A percentile compares a stretch with the other conserved stretches of the same genome.
phyloP scores from a whole-genome alignment of 345 rosid species.

The Aquilaria yunnanensis region DNA sequence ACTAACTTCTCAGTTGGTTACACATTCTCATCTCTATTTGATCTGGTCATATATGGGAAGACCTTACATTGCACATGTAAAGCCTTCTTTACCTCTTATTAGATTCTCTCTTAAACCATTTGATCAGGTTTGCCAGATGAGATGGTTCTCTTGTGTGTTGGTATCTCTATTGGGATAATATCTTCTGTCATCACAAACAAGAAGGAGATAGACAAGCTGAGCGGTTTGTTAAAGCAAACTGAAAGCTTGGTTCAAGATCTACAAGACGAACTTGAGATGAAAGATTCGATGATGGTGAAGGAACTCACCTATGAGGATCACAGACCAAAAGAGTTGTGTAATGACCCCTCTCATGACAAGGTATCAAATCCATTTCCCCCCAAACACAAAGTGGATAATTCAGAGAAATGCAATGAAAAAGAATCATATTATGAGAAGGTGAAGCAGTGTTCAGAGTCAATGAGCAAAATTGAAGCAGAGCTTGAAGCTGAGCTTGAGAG shows the following conservation, averaged over 20 bases:
- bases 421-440: conserved; percentile 30
- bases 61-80: too few relatives aligned
- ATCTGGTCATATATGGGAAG: too few relatives aligned
- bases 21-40: too few relatives aligned
- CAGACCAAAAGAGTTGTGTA: conserved; percentile 26
- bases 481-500: conserved; percentile 95
- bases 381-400: conserved; percentile 15
- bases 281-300: conserved; percentile 53
- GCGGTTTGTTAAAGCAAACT: conserved; percentile 45
- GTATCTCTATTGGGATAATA: conserved; percentile 62
- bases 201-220: conserved; percentile 40
- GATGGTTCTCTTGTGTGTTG: conserved; percentile 49
- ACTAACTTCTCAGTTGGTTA: too few relatives aligned
- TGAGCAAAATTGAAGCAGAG: conserved; percentile 88
- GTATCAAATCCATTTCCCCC: conserved; percentile 15
- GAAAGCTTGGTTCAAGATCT: conserved; percentile 71
- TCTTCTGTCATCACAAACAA: conserved; percentile 42
- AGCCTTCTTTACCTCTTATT: too few relatives aligned
- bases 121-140: conserved; percentile 42
- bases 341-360: conserved; percentile 19
- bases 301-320: conserved; percentile 45
- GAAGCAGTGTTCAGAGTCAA: conserved; percentile 36
- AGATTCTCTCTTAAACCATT: too few relatives aligned
- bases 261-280: conserved; percentile 70
- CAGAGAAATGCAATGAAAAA: conserved; percentile 14